Evolutionary conservation across 1,284 basidiomycete genomes (phyloP).

Genomic region (Hymenochaete sp.): DNA sequence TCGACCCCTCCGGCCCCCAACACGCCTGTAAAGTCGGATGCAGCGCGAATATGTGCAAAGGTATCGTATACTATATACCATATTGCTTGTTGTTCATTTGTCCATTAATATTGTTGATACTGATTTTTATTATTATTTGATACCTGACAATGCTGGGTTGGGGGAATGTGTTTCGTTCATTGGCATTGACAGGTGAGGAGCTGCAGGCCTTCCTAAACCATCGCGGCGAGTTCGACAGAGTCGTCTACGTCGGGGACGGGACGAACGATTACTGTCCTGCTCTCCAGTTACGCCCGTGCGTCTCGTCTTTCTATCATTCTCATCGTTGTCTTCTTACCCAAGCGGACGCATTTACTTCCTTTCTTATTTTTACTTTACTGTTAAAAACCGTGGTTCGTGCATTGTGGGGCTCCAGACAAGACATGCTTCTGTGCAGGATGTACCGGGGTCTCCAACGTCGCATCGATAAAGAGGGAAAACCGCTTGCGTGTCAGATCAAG

Average conservation of each 20-base stretch:
- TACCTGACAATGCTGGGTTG: too few species aligned
- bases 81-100: neutral
- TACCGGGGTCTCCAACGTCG: slow-evolving; percentile 69
- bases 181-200: slow-evolving; percentile 89
- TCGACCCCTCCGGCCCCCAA: slow-evolving; percentile 71
- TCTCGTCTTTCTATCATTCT: slow-evolving; percentile 14
- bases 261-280: slow-evolving; percentile 94
- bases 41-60: slow-evolving; percentile 98
- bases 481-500: slow-evolving; percentile 63
- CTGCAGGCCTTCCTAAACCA: slow-evolving; percentile 71
- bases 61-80: slow-evolving; percentile 28
- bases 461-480: slow-evolving; percentile 67
- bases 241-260: slow-evolving; percentile 93
- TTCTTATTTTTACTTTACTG: neutral
- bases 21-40: slow-evolving; percentile 87
- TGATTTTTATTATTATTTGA: neutral
- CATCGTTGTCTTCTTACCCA: slow-evolving; percentile 4
- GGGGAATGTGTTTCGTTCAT: too few species aligned
- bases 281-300: slow-evolving; percentile 67
- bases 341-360: neutral
- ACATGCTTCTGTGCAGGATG: slow-evolving; percentile 68
- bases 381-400: neutral
- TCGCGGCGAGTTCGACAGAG: slow-evolving; percentile 70
- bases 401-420: slow-evolving; percentile 43
- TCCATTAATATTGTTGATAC: neutral